Percentiles rank a stretch among this genome's conserved stretches.
Evolutionary conservation across 2,329 filamentous ascomycete species (phyloP).

Genomic region (Tolypocladium guangdongense): DNA sequence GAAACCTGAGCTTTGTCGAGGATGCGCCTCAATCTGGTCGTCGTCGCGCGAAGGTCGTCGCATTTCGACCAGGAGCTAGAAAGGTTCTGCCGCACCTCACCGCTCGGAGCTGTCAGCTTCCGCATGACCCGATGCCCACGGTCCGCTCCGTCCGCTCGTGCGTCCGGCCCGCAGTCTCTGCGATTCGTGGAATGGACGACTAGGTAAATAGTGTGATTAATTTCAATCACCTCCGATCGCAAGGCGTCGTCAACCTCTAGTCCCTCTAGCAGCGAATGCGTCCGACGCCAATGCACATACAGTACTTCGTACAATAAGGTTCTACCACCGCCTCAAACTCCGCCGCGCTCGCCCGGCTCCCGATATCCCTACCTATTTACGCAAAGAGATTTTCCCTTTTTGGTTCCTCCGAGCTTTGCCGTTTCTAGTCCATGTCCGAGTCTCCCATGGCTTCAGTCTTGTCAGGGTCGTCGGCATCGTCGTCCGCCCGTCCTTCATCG

Average conservation of each 20-base stretch:
- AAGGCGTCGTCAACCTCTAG: background rate
- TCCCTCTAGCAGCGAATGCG: background rate
- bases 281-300: background rate
- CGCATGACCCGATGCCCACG: slow-evolving; percentile 11
- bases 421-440: slow-evolving; percentile 20
- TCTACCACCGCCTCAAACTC: background rate
- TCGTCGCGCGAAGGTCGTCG: background rate
- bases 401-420: background rate
- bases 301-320: background rate
- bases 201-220: background rate
- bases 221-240: background rate
- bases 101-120: slow-evolving; percentile 14
- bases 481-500: slow-evolving; percentile 34
- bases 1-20: background rate
- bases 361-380: background rate
- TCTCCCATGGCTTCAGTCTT: slow-evolving; percentile 26
- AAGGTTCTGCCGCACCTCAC: slow-evolving; percentile 15
- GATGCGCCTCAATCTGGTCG: background rate
- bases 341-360: background rate
- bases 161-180: background rate
- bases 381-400: background rate
- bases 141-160: background rate
- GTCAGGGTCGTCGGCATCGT: slow-evolving; percentile 33
- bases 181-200: too few relatives aligned
- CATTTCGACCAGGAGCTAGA: background rate